Evolutionary conservation across 129 eudicot species (phyloP).

Genomic region (Centrapalus pauciflorus): DNA sequence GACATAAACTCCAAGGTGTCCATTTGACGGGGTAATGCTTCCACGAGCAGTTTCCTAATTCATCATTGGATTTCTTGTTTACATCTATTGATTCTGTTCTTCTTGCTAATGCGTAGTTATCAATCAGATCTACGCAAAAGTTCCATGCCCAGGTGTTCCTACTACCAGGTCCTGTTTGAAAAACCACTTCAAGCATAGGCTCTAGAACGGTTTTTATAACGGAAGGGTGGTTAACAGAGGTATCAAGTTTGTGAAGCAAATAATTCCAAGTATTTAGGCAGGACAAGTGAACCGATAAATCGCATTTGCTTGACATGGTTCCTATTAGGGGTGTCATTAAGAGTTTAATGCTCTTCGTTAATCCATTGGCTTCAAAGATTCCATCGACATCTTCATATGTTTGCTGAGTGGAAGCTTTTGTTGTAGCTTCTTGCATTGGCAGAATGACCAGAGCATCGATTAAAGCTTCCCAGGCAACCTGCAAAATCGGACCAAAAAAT

Average conservation of each 20-base stretch:
- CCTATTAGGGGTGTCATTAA: constrained; percentile 82
- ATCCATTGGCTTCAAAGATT: constrained; percentile 32
- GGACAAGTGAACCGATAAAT: constrained; percentile 54
- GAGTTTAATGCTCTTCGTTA: constrained; percentile 56
- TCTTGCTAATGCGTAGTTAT: constrained; percentile 43
- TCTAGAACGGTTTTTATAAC: constrained; percentile 45
- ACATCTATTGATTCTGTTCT: constrained; percentile 14
- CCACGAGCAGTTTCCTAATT: constrained; percentile 3
- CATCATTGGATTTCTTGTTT: background rate
- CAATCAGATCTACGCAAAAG: constrained; percentile 52
- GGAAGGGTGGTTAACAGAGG: constrained; percentile 36
- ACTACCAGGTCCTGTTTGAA: constrained; percentile 42
- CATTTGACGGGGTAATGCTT: constrained; percentile 49
- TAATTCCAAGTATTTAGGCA: constrained; percentile 86
- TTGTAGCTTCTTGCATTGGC: constrained; percentile 24
- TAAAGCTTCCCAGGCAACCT: constrained; percentile 89
- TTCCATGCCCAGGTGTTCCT: constrained; percentile 53
- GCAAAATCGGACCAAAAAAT: constrained; percentile 13
- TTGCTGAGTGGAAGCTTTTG: background rate
- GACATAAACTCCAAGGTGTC: constrained; percentile 57
- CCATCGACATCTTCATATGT: constrained; percentile 18
- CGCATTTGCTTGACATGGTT: constrained; percentile 65
- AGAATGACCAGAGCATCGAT: constrained; percentile 66
- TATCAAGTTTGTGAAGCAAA: constrained; percentile 74
- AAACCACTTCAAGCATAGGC: constrained; percentile 60